phyloP scores from a whole-genome alignment of 2,329 filamentous ascomycete species.

The Botrytis porri region DNA sequence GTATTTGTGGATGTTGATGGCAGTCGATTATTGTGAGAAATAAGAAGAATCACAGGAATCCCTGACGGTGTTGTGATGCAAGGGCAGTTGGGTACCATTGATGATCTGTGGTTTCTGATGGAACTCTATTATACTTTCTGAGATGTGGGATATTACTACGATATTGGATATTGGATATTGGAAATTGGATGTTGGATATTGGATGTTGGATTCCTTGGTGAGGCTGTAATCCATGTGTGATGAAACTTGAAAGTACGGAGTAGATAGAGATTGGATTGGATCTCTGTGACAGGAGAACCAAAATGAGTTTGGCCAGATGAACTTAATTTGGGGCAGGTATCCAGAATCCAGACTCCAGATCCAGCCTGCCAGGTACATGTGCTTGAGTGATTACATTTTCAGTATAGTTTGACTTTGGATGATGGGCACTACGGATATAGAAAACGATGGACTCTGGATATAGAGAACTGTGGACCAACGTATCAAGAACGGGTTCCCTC shows the following conservation, averaged over 20 bases:
- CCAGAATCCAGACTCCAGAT: background rate
- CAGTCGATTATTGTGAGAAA: background rate
- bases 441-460: background rate
- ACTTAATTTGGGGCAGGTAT: background rate
- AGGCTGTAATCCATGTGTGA: background rate
- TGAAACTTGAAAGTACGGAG: background rate
- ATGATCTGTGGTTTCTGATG: background rate
- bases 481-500: background rate
- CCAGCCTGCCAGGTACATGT: background rate
- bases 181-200: background rate
- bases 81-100: background rate
- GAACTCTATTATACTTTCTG: slow-evolving; percentile 9
- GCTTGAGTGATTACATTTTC: background rate
- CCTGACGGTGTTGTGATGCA: background rate
- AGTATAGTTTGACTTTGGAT: background rate
- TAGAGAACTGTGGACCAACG: background rate
- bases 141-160: slow-evolving; percentile 1
- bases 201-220: background rate
- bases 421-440: background rate
- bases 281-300: too few relatives aligned
- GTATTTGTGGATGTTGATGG: slow-evolving; percentile 6
- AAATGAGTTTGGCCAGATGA: background rate
- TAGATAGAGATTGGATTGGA: background rate
- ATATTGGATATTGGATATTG: background rate
- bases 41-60: background rate